phyloP scores from a whole-genome alignment of 305 asterid species.

The Plantago rigida region DNA sequence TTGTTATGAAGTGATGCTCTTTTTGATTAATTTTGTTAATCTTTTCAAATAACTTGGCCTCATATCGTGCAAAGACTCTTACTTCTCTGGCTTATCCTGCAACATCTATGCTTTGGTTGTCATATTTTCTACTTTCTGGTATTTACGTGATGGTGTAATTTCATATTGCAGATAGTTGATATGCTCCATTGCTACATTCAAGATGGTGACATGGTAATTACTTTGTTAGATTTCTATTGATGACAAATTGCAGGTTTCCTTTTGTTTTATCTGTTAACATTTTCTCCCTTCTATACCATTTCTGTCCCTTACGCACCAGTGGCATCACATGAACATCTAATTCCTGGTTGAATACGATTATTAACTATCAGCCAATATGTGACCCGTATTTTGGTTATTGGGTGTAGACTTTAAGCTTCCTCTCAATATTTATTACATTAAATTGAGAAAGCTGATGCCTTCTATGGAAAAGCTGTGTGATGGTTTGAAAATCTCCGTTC shows the following conservation, averaged over 20 bases:
- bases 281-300: neutral
- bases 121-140: constrained; percentile 6
- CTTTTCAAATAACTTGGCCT: too few species aligned
- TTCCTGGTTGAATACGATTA: too few species aligned
- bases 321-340: neutral
- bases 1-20: too few species aligned
- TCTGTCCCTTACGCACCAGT: neutral
- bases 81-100: constrained; percentile 4
- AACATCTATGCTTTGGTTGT: neutral
- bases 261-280: neutral
- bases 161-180: constrained; percentile 60
- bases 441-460: too few species aligned
- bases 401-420: too few species aligned
- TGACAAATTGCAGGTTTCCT: neutral
- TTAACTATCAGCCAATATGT: too few species aligned
- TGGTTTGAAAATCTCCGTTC: too few species aligned
- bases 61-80: too few species aligned
- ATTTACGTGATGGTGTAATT: constrained; percentile 25
- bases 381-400: too few species aligned
- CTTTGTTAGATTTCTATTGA: constrained; percentile 5
- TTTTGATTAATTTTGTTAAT: too few species aligned
- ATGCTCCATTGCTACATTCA: constrained; percentile 66
- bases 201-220: constrained; percentile 79
- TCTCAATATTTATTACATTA: too few species aligned
- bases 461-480: too few species aligned